Percentiles rank a stretch among this genome's conserved stretches.
Evolutionary conservation across 1,284 basidiomycete genomes (phyloP).

Genomic region (Irpex rosettiformis): DNA sequence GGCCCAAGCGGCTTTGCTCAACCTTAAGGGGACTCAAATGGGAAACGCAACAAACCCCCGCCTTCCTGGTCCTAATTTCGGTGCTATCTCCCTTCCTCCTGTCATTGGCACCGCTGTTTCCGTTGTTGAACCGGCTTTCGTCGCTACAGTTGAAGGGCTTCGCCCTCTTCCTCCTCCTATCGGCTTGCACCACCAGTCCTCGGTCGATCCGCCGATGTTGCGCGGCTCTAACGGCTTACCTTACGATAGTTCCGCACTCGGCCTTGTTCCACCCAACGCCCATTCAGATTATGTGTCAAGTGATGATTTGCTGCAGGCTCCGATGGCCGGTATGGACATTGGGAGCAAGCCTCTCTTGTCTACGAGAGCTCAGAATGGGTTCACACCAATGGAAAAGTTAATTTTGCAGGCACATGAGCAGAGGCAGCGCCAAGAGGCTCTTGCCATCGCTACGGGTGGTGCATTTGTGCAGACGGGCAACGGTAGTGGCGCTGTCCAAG

Average conservation of each 20-base stretch:
- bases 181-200: constrained; percentile 11
- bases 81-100: constrained; percentile 10
- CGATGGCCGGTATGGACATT: constrained; percentile 1
- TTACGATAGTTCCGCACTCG: background rate
- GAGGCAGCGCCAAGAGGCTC: constrained; percentile 23
- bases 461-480: background rate
- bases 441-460: background rate
- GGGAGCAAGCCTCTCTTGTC: background rate
- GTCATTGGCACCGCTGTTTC: background rate
- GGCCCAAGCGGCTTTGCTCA: constrained; percentile 70
- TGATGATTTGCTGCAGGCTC: constrained; percentile 8
- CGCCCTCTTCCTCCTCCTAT: constrained; percentile 13
- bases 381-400: constrained; percentile 63
- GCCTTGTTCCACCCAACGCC: background rate
- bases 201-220: constrained; percentile 5
- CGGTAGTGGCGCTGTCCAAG: background rate
- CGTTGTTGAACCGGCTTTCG: background rate
- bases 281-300: background rate
- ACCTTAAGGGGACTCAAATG: constrained; percentile 61
- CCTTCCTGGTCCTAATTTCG: constrained; percentile 16
- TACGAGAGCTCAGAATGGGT: constrained; percentile 40
- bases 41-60: constrained; percentile 12
- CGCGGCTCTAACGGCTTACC: background rate
- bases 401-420: constrained; percentile 56
- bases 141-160: background rate